These are phyloP conservation scores for Limnanthes douglasii DNA, from an alignment of 345 rosid species.

Conservation along the genomic window DNA sequence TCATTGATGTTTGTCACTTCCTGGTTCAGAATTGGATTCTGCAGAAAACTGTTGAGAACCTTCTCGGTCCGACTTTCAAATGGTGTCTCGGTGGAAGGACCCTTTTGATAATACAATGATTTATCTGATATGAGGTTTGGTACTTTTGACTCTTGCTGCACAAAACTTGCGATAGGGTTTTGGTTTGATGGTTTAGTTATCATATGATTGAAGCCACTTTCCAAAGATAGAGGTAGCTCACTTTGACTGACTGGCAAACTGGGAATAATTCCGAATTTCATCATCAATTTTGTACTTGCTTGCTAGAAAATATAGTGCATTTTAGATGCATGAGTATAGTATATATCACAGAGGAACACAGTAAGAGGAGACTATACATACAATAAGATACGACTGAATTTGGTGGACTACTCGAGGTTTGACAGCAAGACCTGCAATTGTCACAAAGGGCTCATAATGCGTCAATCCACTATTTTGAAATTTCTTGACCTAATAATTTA, in stretches of 20 bases:
- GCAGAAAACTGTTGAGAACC: conserved; percentile 52
- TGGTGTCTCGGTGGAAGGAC: conserved; percentile 14
- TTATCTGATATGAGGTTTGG: conserved; percentile 17
- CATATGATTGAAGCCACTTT: conserved; percentile 21
- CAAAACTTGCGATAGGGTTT: conserved; percentile 24
- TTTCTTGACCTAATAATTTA: too few species aligned
- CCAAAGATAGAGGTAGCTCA: conserved; percentile 23
- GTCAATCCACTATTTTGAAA: too few species aligned
- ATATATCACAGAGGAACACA: not conserved
- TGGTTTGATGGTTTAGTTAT: conserved; percentile 18
- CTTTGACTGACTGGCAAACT: conserved; percentile 22
- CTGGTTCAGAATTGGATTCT: conserved; percentile 44
- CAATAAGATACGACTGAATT: conserved; percentile 45
- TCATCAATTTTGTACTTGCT: conserved; percentile 38
- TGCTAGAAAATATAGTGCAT: conserved; percentile 24
- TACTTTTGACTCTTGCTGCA: conserved; percentile 19
- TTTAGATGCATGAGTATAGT: conserved; percentile 11
- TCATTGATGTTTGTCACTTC: conserved; percentile 24
- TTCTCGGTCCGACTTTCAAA: conserved; percentile 66
- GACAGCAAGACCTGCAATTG: conserved; percentile 60
- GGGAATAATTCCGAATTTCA: conserved; percentile 43
- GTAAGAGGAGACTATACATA: conserved; percentile 13
- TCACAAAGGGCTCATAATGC: too few species aligned
- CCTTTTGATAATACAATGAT: conserved; percentile 1
- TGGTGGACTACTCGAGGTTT: conserved; percentile 68